A percentile compares a stretch with the other conserved stretches of the same genome.
These are phyloP conservation scores for Astragalus glycyphyllos DNA, from an alignment of 306 rosid species.

Conservation along the genomic window DNA sequence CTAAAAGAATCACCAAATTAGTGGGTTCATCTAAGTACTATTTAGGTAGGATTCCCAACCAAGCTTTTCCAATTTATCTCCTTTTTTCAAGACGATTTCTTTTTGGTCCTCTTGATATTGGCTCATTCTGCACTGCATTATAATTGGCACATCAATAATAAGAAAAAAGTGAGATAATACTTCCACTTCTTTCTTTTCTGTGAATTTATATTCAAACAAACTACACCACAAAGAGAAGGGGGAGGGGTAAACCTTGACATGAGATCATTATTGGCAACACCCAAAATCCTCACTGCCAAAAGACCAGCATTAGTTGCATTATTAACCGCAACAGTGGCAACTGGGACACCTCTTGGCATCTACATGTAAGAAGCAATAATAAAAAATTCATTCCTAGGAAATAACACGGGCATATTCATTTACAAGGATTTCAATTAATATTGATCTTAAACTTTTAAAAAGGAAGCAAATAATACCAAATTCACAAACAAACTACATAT, in stretches of 20 bases:
- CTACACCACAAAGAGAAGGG: not conserved
- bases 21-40: conserved; percentile 28
- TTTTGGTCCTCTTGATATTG: conserved; percentile 75
- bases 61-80: conserved; percentile 59
- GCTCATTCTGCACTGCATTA: conserved; percentile 63
- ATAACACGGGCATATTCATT: not conserved
- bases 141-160: conserved; percentile 18
- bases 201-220: conserved; percentile 17
- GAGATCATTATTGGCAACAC: conserved; percentile 50
- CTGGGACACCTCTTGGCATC: conserved; percentile 95
- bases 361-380: conserved; percentile 35
- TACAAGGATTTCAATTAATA: not conserved
- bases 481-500: not conserved
- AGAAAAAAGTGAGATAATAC: not conserved
- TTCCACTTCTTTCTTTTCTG: not conserved
- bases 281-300: conserved; percentile 69
- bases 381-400: not conserved
- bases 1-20: conserved; percentile 17
- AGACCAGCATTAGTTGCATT: conserved; percentile 88
- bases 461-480: not conserved
- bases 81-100: conserved; percentile 68
- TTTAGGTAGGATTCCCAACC: conserved; percentile 74
- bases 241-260: conserved; percentile 57
- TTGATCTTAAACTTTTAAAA: not conserved
- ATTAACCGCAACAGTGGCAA: conserved; percentile 83